phyloP scores from a whole-genome alignment of 2,329 filamentous ascomycete species.

The Lecanosticta acicola region DNA sequence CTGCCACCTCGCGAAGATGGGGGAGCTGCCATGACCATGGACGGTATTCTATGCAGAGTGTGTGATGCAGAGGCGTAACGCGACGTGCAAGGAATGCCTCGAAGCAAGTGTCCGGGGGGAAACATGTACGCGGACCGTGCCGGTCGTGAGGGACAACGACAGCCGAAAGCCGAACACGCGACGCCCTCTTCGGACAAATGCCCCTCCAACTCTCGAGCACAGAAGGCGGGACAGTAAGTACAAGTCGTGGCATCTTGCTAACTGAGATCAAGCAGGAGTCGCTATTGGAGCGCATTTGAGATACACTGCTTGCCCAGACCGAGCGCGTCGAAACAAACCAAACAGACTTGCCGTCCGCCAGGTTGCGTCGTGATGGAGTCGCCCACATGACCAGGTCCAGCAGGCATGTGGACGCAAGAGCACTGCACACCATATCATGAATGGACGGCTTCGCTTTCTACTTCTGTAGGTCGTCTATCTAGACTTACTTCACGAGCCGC shows the following conservation, averaged over 20 bases:
- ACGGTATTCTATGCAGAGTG: slow-evolving; percentile 2
- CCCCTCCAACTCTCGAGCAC: no score
- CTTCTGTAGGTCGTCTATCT: no score
- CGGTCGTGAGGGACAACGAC: background rate
- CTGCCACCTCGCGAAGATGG: slow-evolving; percentile 10
- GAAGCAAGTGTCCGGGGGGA: background rate
- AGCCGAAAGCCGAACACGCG: no score
- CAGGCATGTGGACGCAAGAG: slow-evolving; percentile 1
- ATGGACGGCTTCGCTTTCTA: background rate
- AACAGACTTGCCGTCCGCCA: background rate
- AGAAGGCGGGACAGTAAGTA: no score
- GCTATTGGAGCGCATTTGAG: no score
- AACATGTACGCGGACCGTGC: background rate
- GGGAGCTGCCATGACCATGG: slow-evolving; percentile 9
- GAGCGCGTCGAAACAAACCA: no score
- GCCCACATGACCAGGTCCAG: background rate
- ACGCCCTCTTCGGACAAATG: no score
- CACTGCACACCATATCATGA: no score
- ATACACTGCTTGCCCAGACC: no score
- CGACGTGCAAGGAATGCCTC: background rate
- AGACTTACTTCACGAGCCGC: no score
- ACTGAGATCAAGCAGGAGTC: no score
- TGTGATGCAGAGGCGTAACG: background rate
- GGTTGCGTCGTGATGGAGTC: background rate
- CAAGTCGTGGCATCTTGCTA: no score